A percentile compares a stretch with the other conserved stretches of the same genome.
Conservation (phyloP, 192 early-diverging fungal genomes). For the Coemansia sp. region DNA sequence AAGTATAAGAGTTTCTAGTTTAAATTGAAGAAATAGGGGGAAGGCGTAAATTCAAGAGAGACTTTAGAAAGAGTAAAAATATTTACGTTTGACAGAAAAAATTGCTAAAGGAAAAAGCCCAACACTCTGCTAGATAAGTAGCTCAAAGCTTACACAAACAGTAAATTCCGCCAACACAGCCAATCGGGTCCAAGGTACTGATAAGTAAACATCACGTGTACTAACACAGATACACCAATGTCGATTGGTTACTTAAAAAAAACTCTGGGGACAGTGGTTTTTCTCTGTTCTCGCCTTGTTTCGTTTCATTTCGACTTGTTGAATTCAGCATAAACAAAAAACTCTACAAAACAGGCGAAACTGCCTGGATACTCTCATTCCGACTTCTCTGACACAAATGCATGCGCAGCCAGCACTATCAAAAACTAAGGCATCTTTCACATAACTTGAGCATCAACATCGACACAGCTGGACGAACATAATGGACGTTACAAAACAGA, state of each 20-base stretch:
- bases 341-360: no score
- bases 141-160: no score
- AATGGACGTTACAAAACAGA: conserved; percentile 43
- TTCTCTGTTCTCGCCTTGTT: neutral
- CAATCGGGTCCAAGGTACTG: no score
- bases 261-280: neutral
- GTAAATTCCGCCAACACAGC: no score
- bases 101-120: no score
- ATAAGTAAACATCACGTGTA: no score
- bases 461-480: neutral
- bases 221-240: no score
- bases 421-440: neutral
- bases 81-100: neutral
- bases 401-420: neutral
- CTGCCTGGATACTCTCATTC: neutral
- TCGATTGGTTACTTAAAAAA: no score
- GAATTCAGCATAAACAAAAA: no score
- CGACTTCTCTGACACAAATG: conserved; percentile 5
- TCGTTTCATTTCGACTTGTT: neutral
- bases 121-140: no score
- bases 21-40: neutral
- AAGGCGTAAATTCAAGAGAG: neutral
- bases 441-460: neutral
- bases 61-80: neutral
- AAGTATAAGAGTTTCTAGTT: neutral